Evolutionary conservation across 805 yeast species (phyloP).

Genomic region (Zygoascus flipseniorum): DNA sequence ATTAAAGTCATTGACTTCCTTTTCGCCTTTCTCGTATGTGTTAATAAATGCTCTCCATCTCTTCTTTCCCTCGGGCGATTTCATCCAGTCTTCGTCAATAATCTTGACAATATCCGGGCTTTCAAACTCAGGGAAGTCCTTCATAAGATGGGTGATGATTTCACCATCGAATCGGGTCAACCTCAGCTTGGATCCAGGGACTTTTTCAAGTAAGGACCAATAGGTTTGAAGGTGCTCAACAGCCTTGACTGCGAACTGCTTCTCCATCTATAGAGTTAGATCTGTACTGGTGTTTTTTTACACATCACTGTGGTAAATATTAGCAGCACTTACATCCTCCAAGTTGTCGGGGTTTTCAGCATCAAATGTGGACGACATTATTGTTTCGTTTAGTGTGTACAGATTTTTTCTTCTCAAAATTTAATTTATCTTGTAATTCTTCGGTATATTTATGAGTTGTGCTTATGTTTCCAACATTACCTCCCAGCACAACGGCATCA

Average conservation of each 20-base stretch:
- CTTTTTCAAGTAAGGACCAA: slow-evolving; percentile 67
- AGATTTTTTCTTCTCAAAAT: too few species aligned
- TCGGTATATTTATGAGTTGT: background rate
- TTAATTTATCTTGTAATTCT: too few species aligned
- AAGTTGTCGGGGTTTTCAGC: slow-evolving; percentile 91
- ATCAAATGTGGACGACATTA: slow-evolving; percentile 39
- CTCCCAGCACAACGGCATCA: background rate
- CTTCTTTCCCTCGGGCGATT: slow-evolving; percentile 67
- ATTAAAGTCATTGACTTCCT: slow-evolving; percentile 73
- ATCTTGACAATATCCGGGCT: slow-evolving; percentile 47
- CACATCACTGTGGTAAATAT: background rate
- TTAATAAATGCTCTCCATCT: slow-evolving; percentile 88
- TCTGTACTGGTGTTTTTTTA: background rate
- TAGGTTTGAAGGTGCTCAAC: slow-evolving; percentile 92
- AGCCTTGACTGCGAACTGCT: slow-evolving; percentile 96
- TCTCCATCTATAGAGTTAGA: slow-evolving; percentile 49
- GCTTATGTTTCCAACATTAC: background rate
- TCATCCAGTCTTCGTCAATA: slow-evolving; percentile 73
- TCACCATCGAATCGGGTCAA: slow-evolving; percentile 34
- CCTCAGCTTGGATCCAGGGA: slow-evolving; percentile 61
- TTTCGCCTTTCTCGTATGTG: slow-evolving; percentile 52
- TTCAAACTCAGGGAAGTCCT: slow-evolving; percentile 82
- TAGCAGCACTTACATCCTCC: slow-evolving; percentile 46
- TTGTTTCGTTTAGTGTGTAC: background rate
- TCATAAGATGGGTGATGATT: slow-evolving; percentile 34